These are phyloP conservation scores for Adiantum capillusveneris DNA, from an alignment of 75 land plant species.

Conservation along the genomic window DNA sequence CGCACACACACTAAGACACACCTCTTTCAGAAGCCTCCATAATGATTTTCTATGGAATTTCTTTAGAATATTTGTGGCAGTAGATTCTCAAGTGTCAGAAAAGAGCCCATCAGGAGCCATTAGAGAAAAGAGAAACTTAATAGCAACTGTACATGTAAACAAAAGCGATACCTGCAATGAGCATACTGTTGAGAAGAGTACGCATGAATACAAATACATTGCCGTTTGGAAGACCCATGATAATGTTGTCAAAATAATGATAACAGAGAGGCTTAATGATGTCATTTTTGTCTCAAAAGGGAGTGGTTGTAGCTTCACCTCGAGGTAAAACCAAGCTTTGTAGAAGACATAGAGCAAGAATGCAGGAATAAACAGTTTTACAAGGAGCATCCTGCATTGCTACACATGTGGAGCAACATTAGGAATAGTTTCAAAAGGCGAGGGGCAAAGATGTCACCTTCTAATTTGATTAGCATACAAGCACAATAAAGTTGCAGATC, in stretches of 20 bases:
- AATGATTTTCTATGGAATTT: no score
- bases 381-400: constrained; percentile 15
- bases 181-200: constrained; percentile 28
- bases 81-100: no score
- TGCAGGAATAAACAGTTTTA: constrained; percentile 25
- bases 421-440: no score
- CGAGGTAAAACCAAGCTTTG: constrained; percentile 19
- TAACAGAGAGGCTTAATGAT: constrained; percentile 5
- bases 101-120: no score
- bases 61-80: no score
- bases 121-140: no score
- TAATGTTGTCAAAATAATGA: constrained; percentile 8
- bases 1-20: no score
- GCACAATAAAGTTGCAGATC: no score
- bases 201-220: constrained; percentile 22
- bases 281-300: constrained; percentile 9
- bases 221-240: constrained; percentile 31
- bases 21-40: no score
- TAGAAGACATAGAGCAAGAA: constrained; percentile 15
- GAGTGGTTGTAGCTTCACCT: constrained; percentile 15
- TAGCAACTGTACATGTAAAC: no score
- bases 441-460: no score
- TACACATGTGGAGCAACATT: not conserved
- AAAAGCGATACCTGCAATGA: constrained; percentile 12
- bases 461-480: no score